Conservation (phyloP, 345 rosid species). For the Psidium friedrichsthalianum region DNA sequence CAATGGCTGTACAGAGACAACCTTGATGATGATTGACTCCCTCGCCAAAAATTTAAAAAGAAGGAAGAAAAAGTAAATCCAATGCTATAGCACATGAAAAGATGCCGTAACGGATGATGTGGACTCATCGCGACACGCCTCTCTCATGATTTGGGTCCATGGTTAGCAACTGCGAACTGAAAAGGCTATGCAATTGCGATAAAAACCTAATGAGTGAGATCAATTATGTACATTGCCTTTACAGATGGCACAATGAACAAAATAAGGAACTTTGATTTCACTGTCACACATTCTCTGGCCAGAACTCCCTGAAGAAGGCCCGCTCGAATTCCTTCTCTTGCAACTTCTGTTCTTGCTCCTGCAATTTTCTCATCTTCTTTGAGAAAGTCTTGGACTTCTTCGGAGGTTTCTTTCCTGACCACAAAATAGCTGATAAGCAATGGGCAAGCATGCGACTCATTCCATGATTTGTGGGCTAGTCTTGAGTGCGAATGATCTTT, state of each 20-base stretch:
- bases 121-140: neutral
- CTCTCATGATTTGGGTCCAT: neutral
- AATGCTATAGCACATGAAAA: neutral
- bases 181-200: neutral
- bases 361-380: slow-evolving; percentile 62
- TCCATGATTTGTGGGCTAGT: neutral
- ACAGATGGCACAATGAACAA: neutral
- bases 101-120: neutral
- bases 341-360: slow-evolving; percentile 44
- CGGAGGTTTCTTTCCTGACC: slow-evolving; percentile 26
- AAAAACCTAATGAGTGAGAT: neutral
- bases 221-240: neutral
- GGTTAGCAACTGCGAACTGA: neutral
- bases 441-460: neutral
- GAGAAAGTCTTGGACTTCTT: slow-evolving; percentile 48
- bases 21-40: neutral
- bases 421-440: neutral
- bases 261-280: neutral
- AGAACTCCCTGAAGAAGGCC: slow-evolving; percentile 74
- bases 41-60: no score
- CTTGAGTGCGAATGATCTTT: neutral
- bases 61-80: neutral
- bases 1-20: neutral
- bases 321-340: slow-evolving; percentile 71
- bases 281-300: slow-evolving; percentile 86